Conservation (phyloP, 192 early-diverging fungal genomes). For the Jimgerdemannia flammicorona region DNA sequence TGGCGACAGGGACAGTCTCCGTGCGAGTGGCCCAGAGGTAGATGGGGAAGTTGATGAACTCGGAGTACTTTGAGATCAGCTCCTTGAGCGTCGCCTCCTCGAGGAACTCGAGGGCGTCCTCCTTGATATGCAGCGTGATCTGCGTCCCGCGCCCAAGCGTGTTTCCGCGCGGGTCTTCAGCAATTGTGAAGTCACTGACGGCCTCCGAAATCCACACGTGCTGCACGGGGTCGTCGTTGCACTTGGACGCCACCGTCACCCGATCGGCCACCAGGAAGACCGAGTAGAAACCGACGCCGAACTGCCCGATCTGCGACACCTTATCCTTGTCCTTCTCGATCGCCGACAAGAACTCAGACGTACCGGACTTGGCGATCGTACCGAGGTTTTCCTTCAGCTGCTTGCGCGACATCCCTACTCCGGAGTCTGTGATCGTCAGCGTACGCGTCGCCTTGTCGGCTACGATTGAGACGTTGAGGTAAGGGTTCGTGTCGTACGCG, state of each 20-base stretch:
- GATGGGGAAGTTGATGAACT: constrained; percentile 99
- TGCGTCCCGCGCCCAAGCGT: constrained; percentile 92
- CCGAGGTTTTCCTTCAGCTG: constrained; percentile 91
- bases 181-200: constrained; percentile 87
- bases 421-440: constrained; percentile 86
- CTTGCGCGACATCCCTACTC: constrained; percentile 92
- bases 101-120: constrained; percentile 80
- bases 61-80: constrained; percentile 85
- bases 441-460: constrained; percentile 70
- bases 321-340: constrained; percentile 78
- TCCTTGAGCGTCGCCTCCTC: constrained; percentile 60
- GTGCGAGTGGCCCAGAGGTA: constrained; percentile 66
- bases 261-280: constrained; percentile 95
- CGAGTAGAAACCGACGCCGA: constrained; percentile 99
- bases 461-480: constrained; percentile 81
- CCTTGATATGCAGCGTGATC: constrained; percentile 90
- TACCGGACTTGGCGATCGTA: constrained; percentile 98
- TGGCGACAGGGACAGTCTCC: constrained; percentile 57
- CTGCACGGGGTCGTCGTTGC: constrained; percentile 78
- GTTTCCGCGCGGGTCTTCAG: constrained; percentile 85
- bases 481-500: constrained; percentile 53
- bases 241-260: constrained; percentile 88
- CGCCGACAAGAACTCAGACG: constrained; percentile 80
- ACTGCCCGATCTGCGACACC: constrained; percentile 90
- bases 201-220: constrained; percentile 94